Evolutionary conservation across 257 asterid species (phyloP).

Genomic region (Solanum virginianum): DNA sequence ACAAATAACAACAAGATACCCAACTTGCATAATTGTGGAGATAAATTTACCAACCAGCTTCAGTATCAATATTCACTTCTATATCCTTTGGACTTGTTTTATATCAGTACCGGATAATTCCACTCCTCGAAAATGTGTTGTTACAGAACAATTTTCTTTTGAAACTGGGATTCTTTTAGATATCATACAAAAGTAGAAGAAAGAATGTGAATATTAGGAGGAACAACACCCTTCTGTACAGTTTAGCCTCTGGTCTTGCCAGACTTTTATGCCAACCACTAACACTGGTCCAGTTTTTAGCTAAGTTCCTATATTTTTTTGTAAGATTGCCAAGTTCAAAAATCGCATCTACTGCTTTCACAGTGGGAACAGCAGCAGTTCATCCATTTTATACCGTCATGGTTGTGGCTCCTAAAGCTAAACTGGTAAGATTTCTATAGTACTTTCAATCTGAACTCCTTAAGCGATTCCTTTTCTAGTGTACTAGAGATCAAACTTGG

Average conservation of each 20-base stretch:
- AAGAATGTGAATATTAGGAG: too few relatives aligned
- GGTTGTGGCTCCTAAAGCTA: constrained; percentile 77
- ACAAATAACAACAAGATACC: too few relatives aligned
- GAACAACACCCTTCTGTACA: background rate
- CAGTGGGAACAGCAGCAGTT: constrained; percentile 67
- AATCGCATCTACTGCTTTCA: constrained; percentile 56
- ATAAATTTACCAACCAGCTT: too few relatives aligned
- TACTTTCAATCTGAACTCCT: background rate
- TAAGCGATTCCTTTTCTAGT: too few relatives aligned
- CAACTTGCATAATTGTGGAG: too few relatives aligned
- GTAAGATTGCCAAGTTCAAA: constrained; percentile 58
- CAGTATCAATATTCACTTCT: too few relatives aligned
- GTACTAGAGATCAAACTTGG: background rate
- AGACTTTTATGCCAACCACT: background rate
- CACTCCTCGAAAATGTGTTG: too few relatives aligned
- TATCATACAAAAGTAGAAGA: too few relatives aligned
- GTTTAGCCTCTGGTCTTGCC: background rate
- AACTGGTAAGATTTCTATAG: constrained; percentile 28
- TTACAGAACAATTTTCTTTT: too few relatives aligned
- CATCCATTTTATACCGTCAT: constrained; percentile 77
- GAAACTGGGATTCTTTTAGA: too few relatives aligned
- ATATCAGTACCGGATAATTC: too few relatives aligned
- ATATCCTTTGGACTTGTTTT: too few relatives aligned
- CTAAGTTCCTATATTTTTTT: background rate
- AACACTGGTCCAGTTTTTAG: background rate